Percentiles rank a stretch among this genome's conserved stretches.
phyloP scores from a whole-genome alignment of 2,329 filamentous ascomycete species.

The Helminthosporium solani region DNA sequence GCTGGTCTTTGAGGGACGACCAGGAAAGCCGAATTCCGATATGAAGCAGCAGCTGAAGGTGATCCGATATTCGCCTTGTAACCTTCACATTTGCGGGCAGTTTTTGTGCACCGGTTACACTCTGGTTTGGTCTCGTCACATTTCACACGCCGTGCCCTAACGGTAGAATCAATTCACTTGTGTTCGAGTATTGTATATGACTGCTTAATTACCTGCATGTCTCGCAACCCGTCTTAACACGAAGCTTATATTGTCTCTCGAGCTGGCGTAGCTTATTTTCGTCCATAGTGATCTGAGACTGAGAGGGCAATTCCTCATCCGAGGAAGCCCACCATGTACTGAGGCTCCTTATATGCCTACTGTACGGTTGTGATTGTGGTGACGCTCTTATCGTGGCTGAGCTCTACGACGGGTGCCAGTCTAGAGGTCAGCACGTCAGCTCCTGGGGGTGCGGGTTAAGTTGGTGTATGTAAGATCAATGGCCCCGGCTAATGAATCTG shows the following conservation, averaged over 20 bases:
- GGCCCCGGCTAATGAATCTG: not conserved
- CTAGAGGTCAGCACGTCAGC: not conserved
- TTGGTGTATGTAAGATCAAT: not conserved
- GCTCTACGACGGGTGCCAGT: not conserved
- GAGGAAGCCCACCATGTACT: constrained; percentile 1
- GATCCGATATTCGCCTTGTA: constrained; percentile 25
- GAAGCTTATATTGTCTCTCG: constrained; percentile 30
- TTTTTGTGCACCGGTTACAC: constrained; percentile 38
- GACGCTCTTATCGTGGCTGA: not conserved
- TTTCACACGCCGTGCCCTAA: constrained; percentile 37
- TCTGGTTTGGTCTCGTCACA: constrained; percentile 39
- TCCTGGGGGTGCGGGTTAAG: not conserved
- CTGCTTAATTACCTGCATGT: constrained; percentile 27
- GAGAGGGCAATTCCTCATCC: constrained; percentile 3
- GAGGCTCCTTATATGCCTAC: constrained; percentile 2
- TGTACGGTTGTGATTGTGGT: not conserved
- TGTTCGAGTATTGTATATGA: not conserved
- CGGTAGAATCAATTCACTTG: constrained; percentile 8
- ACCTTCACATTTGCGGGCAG: constrained; percentile 42
- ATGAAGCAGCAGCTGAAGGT: constrained; percentile 22
- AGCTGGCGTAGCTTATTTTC: constrained; percentile 25
- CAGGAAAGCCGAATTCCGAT: constrained; percentile 28
- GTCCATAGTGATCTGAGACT: constrained; percentile 18
- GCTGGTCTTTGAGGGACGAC: constrained; percentile 23
- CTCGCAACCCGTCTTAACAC: constrained; percentile 33